Evolutionary conservation across 169 alveolate species (phyloP), one percentile per base, ranked within the genome.

Genomic region (Eimeria maxima): DNA sequence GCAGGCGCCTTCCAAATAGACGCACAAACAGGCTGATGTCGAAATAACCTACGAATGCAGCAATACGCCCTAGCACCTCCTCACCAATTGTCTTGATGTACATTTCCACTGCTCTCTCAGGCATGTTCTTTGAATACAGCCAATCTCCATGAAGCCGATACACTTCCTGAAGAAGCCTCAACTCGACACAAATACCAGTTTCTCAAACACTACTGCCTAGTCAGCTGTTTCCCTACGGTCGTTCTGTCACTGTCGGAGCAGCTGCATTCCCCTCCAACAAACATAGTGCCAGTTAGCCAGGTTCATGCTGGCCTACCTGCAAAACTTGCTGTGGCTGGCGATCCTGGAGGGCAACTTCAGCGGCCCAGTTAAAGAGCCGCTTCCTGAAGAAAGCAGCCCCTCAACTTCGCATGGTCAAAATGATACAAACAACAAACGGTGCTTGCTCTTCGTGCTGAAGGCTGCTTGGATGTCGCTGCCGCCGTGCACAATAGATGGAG

Each of bases 331-430:
- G 92, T 10, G 97, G 95, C 90, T 95, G 97, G 7, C 42, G 80
- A 78, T 95, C 97, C 63, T 69, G 78, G 18, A 90, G 13, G 84
- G 95, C 96, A 53, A 95, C 87, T 38, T 84, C 96, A 38, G 95
- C 90, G 22, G 96, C 97, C 97, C 97, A 95, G 84, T 90, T 95
- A 76, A 95, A 95, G n/a, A 95, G 93, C 29, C 97, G 84, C 74
- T 95, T 95, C 95, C 97, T 95, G 80, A 24, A 33, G 76, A 78
- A 20, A 4, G 67, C 47, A 33, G 42, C 45, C 74, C 45, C 53
- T 11, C 63, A 53, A 33, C 44, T 47, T 29, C 22, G 55, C 57
- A 29, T 1, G 91, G 6, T 53, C 42, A 55, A 24, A 33, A 42
- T 33, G 83, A 73, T 27, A 38, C 33, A 18, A n/a, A 29, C 55